Evolutionary conservation across 805 yeast genomes (phyloP), one percentile per base, ranked within the genome.

Genomic region (Yarrowia keelungensis): DNA sequence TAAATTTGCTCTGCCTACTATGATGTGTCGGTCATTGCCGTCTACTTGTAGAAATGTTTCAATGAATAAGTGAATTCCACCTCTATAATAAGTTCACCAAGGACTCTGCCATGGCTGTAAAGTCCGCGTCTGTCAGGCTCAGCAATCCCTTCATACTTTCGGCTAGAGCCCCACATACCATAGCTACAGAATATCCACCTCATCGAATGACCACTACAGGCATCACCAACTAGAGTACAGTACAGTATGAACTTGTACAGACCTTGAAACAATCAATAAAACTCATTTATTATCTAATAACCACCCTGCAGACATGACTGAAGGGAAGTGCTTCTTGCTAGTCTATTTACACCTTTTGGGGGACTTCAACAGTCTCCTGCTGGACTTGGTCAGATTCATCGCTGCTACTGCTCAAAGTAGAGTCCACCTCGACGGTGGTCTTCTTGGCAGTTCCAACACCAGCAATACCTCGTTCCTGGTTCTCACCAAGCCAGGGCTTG

Each of bases 401-500:
- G 12, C 51, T 26, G 47, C 62, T 59, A 35, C 65, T 56, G 49
- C 49, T 59, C 32, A 43, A n/a, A 8, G 42, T 45, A 15, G 51
- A 32, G 35, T 59, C 65, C 16, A 35, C 50, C 51, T 59, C 65
- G 8, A 59, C 65, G 38, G 58, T 50, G 46, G 68, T 53, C 32
- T 58, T 64, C 66, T 72, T 73, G 45, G 76, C 76, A 47, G 76
- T 74, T n/a, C 76, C 76, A 26, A 74, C 70, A 11, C 76, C 76
- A 14, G 69, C 75, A 38, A 74, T 71, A n/a, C 76, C 76, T 11
- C 58, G 71, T 41, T 71, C 71, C 64, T 74, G 76, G 71, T 74
- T 69, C 38, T 71, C 70, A 8, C 76, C 76, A 5, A 81, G 78
- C 84, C 84, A 81, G 1, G 84, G 84, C 74, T 81, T 81, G 62